A percentile compares a stretch with the other conserved stretches of the same genome.
These are phyloP conservation scores for Saccharomycopsis synnaedendra DNA, from an alignment of 805 yeast genomes.

Conservation along the genomic window DNA sequence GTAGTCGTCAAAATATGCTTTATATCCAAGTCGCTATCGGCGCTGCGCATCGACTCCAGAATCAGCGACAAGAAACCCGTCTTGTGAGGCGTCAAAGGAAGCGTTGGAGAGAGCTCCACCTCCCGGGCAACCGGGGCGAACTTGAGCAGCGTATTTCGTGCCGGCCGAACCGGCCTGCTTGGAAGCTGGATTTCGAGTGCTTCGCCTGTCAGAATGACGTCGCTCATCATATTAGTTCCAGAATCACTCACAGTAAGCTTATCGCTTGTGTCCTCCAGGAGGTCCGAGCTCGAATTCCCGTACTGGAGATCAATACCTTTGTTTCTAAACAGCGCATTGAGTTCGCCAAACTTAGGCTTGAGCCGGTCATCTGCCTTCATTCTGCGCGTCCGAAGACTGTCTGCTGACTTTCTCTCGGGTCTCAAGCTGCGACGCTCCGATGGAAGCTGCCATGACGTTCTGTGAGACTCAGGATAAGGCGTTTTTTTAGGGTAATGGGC, in stretches of 20 bases:
- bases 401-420: no score
- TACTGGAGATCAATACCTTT: no score
- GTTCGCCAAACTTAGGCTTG: no score
- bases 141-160: neutral
- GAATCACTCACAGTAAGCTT: neutral
- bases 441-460: neutral
- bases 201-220: conserved; percentile 4
- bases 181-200: conserved; percentile 4
- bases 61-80: conserved; percentile 4
- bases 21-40: no score
- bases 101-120: conserved; percentile 2
- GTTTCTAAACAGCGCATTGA: no score
- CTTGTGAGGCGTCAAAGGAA: conserved; percentile 8
- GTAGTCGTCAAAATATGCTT: no score
- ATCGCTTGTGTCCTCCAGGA: no score
- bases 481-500: neutral
- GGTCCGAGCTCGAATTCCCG: no score
- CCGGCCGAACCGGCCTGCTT: neutral
- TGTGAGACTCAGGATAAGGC: neutral
- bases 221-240: conserved; percentile 1
- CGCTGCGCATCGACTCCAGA: neutral
- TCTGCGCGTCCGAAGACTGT: no score
- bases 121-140: neutral
- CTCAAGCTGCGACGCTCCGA: neutral
- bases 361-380: no score